These are phyloP conservation scores for Phlebopus sp. DNA, from an alignment of 1,284 basidiomycete genomes.

Conservation along the genomic window DNA sequence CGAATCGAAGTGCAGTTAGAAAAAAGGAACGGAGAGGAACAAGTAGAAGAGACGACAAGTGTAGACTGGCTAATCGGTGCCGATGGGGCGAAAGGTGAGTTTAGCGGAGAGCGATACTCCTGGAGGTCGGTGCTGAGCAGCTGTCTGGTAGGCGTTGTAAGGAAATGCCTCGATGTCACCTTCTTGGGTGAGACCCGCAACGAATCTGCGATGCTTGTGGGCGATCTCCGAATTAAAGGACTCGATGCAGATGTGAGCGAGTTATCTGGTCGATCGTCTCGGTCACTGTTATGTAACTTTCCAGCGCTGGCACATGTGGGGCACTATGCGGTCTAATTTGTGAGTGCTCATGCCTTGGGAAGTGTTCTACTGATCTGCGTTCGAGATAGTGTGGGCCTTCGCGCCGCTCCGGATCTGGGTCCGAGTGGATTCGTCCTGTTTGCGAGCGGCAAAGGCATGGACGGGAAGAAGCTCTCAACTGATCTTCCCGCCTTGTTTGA, in stretches of 20 bases:
- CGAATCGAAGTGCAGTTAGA: slow-evolving; percentile 34
- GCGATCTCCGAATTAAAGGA: slow-evolving; percentile 13
- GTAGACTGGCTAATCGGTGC: slow-evolving; percentile 41
- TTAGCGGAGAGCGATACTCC: neutral
- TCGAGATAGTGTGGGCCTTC: slow-evolving; percentile 2
- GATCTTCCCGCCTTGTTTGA: neutral
- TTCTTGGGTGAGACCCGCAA: slow-evolving; percentile 12
- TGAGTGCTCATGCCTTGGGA: neutral
- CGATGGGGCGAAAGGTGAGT: slow-evolving; percentile 34
- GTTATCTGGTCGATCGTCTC: neutral
- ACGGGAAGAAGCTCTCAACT: slow-evolving; percentile 1
- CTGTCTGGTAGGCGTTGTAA: slow-evolving; percentile 3
- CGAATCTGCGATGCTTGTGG: slow-evolving; percentile 6
- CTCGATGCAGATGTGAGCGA: slow-evolving; percentile 6
- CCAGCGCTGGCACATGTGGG: slow-evolving; percentile 21
- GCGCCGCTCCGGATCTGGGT: slow-evolving; percentile 1
- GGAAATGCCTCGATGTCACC: slow-evolving; percentile 3
- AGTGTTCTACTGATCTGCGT: neutral
- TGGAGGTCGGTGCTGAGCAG: neutral
- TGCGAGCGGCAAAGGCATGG: neutral
- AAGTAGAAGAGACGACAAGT: slow-evolving; percentile 21
- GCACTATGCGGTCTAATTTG: slow-evolving; percentile 3
- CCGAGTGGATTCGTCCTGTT: slow-evolving; percentile 3
- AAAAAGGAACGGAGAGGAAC: slow-evolving; percentile 17
- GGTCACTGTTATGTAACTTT: neutral